phyloP scores from a whole-genome alignment of 176 grass and related monocot genomes.

The Oryza nivara region DNA sequence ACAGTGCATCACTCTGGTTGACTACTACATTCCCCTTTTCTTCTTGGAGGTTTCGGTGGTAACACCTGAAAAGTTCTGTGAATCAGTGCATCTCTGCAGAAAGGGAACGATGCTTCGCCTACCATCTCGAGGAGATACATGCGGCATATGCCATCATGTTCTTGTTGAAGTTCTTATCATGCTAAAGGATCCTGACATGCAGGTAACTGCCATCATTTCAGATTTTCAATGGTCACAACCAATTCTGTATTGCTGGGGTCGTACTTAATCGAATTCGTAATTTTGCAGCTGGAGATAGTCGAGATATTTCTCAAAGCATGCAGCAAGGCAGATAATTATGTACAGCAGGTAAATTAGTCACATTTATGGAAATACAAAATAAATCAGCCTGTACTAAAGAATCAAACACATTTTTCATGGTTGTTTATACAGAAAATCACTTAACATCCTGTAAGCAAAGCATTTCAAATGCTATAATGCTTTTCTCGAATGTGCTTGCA shows the following conservation, averaged over 20 bases:
- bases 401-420: background rate
- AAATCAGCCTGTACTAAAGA: background rate
- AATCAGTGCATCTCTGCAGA: conserved; percentile 67
- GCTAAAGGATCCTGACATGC: conserved; percentile 57
- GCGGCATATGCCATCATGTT: conserved; percentile 55
- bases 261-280: background rate
- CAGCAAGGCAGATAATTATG: conserved; percentile 47
- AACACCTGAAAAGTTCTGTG: conserved; percentile 62
- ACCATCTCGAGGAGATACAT: conserved; percentile 33
- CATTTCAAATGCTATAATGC: background rate
- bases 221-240: background rate
- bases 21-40: conserved; percentile 69
- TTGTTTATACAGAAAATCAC: background rate
- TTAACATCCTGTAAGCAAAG: background rate
- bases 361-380: background rate
- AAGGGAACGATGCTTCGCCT: conserved; percentile 23
- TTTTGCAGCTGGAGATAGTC: conserved; percentile 52
- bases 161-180: conserved; percentile 54
- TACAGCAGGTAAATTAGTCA: conserved; percentile 36
- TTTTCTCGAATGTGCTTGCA: background rate
- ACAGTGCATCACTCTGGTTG: conserved; percentile 82
- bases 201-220: conserved; percentile 33
- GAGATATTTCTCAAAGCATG: conserved; percentile 56
- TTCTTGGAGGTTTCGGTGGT: conserved; percentile 61
- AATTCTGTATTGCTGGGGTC: background rate